Percentiles rank a stretch among this genome's conserved stretches.
Evolutionary conservation across 2,329 filamentous ascomycete genomes (phyloP).

Genomic region (Exophiala mesophila): DNA sequence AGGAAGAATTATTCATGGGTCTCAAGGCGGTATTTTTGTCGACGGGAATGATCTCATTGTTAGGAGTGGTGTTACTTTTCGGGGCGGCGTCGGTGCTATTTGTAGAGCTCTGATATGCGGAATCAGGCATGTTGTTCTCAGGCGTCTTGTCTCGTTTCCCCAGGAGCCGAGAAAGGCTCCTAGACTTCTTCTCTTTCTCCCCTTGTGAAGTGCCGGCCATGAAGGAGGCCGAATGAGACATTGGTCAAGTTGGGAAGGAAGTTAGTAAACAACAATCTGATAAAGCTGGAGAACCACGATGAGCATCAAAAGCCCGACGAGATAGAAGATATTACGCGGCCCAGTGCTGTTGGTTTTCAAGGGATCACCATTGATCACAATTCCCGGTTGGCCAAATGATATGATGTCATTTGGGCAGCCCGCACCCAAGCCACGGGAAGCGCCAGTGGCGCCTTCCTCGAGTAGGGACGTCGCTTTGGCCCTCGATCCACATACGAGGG

Average conservation of each 20-base stretch:
- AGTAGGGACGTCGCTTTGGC: too few species aligned
- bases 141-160: conserved; percentile 37
- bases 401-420: conserved; percentile 2
- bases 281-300: too few species aligned
- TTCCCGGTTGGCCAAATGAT: conserved; percentile 8
- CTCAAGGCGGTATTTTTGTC: background rate
- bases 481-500: too few species aligned
- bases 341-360: conserved; percentile 10
- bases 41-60: conserved; percentile 18
- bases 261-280: too few species aligned
- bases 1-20: background rate
- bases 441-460: too few species aligned
- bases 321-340: too few species aligned
- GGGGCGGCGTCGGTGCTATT: conserved; percentile 12
- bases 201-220: conserved; percentile 28
- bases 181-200: conserved; percentile 55
- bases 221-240: conserved; percentile 15
- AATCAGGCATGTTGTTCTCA: conserved; percentile 16
- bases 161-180: conserved; percentile 53
- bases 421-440: too few species aligned
- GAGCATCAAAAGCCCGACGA: too few species aligned
- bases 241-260: background rate
- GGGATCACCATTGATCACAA: conserved; percentile 7
- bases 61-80: conserved; percentile 6
- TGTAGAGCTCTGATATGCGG: conserved; percentile 23